Conservation (phyloP, 2,329 filamentous ascomycete species). For the Talaromyces sp. region DNA sequence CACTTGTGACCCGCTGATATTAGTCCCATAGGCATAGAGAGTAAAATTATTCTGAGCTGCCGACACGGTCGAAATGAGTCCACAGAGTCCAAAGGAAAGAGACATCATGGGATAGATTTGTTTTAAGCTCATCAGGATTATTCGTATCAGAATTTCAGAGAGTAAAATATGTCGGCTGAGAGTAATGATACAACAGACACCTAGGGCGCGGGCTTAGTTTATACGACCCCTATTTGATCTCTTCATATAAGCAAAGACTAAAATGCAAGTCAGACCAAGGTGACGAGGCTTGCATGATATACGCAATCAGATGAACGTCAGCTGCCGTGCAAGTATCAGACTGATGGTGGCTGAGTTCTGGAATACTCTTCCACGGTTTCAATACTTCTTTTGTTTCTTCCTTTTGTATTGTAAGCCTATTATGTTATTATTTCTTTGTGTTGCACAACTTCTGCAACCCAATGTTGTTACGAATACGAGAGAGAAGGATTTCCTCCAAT, state of each 20-base stretch:
- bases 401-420: too few relatives aligned
- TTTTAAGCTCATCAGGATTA: background rate
- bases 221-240: background rate
- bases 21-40: constrained; percentile 3
- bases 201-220: background rate
- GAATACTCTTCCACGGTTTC: too few relatives aligned
- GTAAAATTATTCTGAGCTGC: background rate
- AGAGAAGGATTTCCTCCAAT: background rate
- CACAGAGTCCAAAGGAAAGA: background rate
- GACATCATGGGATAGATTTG: background rate
- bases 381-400: too few relatives aligned
- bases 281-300: background rate
- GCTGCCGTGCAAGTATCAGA: background rate
- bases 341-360: too few relatives aligned
- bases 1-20: background rate
- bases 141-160: background rate
- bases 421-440: background rate
- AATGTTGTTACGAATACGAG: background rate
- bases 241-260: background rate
- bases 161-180: background rate
- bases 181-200: background rate
- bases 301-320: background rate
- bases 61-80: background rate
- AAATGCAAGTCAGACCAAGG: background rate
- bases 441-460: background rate